Percentiles rank a stretch among this genome's conserved stretches.
phyloP scores from a whole-genome alignment of 371 early-diverging fungal species.

The Syncephalastrum contaminatum region DNA sequence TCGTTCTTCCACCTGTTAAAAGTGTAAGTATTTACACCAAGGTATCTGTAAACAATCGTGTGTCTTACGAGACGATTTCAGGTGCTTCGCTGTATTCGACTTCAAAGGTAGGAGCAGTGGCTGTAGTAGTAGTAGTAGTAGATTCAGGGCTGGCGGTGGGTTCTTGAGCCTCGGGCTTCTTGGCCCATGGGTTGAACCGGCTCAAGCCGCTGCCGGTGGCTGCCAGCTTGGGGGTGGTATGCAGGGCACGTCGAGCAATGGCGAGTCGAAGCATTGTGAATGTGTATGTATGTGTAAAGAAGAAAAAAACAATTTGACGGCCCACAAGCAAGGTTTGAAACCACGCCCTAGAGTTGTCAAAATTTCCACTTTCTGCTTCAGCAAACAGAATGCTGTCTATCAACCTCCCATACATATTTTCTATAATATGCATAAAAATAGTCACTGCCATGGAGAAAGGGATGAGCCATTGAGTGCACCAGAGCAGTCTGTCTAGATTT shows the following conservation, averaged over 20 bases:
- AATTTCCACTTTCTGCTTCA: too few species aligned
- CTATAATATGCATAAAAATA: too few species aligned
- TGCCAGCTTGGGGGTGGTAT: conserved; percentile 19
- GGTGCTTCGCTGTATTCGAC: conserved; percentile 32
- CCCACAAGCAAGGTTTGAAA: too few species aligned
- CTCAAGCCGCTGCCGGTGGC: conserved; percentile 31
- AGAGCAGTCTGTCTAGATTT: too few species aligned
- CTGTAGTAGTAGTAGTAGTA: conserved; percentile 3
- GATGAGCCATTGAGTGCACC: too few species aligned
- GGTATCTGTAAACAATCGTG: not conserved
- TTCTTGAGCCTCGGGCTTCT: conserved; percentile 18
- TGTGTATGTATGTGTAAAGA: not conserved
- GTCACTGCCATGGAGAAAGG: too few species aligned
- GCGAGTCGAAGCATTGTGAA: conserved; percentile 5
- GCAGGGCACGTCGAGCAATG: conserved; percentile 16
- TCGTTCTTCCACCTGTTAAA: conserved; percentile 32
- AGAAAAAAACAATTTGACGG: not conserved
- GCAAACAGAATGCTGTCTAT: too few species aligned
- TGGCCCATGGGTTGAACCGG: conserved; percentile 50
- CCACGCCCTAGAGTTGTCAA: too few species aligned
- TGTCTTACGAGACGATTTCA: conserved; percentile 29
- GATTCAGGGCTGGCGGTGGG: conserved; percentile 18
- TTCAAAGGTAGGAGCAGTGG: conserved; percentile 23
- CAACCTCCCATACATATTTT: too few species aligned
- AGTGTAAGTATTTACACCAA: not conserved